These are phyloP conservation scores for Plantago coronopus DNA, from an alignment of 305 asterid genomes.

Conservation along the genomic window DNA sequence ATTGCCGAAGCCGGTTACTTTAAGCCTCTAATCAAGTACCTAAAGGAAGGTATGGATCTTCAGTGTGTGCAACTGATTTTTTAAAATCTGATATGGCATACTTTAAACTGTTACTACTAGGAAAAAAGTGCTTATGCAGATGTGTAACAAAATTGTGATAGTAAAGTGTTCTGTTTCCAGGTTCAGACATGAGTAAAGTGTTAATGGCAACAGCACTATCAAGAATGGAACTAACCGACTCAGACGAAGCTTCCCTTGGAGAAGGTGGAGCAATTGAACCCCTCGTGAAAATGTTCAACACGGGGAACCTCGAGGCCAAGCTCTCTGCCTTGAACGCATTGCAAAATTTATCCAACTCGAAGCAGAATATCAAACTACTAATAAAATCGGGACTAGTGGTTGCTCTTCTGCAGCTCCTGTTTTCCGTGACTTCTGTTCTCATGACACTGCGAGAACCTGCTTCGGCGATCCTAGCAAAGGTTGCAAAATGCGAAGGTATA, in stretches of 20 bases:
- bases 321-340: conserved; percentile 68
- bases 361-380: conserved; percentile 52
- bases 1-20: conserved; percentile 97
- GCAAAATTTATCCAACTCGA: conserved; percentile 44
- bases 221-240: conserved; percentile 72
- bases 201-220: conserved; percentile 86
- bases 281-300: conserved; percentile 65
- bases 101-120: no score
- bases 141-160: background rate
- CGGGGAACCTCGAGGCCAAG: conserved; percentile 76
- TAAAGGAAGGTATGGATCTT: conserved; percentile 53
- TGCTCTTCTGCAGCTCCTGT: conserved; percentile 73
- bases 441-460: conserved; percentile 89
- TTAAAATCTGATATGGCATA: background rate
- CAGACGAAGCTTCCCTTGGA: conserved; percentile 58
- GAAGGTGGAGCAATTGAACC: conserved; percentile 63
- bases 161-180: conserved; percentile 30
- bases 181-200: conserved; percentile 84
- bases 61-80: background rate
- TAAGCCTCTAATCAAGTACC: conserved; percentile 66
- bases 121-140: background rate
- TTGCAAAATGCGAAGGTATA: conserved; percentile 60
- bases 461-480: conserved; percentile 79
- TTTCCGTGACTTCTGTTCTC: conserved; percentile 80
- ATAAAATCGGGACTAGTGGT: conserved; percentile 51